Conservation (phyloP, 257 asterid species). For the Craterostigma plantagineum region DNA sequence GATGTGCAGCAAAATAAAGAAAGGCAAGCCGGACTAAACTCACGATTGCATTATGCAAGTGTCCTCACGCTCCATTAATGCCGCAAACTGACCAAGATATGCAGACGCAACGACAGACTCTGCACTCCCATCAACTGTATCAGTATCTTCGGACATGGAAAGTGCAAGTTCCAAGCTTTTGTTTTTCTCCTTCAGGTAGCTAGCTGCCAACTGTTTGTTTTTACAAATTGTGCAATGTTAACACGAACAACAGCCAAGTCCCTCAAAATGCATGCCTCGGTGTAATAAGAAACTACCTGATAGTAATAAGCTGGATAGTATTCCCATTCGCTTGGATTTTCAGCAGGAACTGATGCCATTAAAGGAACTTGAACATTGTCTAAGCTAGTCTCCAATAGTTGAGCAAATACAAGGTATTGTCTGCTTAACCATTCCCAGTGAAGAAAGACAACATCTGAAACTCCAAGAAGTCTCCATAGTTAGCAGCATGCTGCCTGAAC, state of each 20-base stretch:
- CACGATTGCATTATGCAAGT: conserved; percentile 49
- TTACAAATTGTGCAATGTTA: conserved; percentile 1
- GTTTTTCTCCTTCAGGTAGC: conserved; percentile 66
- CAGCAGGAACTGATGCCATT: conserved; percentile 32
- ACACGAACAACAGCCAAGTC: neutral
- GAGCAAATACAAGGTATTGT: conserved; percentile 78
- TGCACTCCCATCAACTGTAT: conserved; percentile 35
- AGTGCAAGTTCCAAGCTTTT: conserved; percentile 49
- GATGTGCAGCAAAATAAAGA: conserved; percentile 6
- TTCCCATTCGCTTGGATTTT: conserved; percentile 77
- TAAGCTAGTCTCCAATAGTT: conserved; percentile 77
- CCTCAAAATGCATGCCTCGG: neutral
- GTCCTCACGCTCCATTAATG: conserved; percentile 65
- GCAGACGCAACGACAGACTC: conserved; percentile 70
- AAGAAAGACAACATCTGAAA: conserved; percentile 57
- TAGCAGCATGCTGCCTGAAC: conserved; percentile 65
- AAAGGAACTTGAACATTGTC: conserved; percentile 27
- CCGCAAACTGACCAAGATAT: conserved; percentile 84
- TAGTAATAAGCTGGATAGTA: conserved; percentile 69
- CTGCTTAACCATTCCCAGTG: conserved; percentile 99
- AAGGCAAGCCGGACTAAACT: too few species aligned
- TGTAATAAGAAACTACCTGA: conserved; percentile 34
- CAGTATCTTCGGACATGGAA: conserved; percentile 54
- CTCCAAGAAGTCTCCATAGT: conserved; percentile 60
- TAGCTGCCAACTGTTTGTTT: conserved; percentile 67